Evolutionary conservation across 371 early-diverging fungal genomes (phyloP), one percentile per base, ranked within the genome.

Genomic region (Conidiobolus coronatus): DNA sequence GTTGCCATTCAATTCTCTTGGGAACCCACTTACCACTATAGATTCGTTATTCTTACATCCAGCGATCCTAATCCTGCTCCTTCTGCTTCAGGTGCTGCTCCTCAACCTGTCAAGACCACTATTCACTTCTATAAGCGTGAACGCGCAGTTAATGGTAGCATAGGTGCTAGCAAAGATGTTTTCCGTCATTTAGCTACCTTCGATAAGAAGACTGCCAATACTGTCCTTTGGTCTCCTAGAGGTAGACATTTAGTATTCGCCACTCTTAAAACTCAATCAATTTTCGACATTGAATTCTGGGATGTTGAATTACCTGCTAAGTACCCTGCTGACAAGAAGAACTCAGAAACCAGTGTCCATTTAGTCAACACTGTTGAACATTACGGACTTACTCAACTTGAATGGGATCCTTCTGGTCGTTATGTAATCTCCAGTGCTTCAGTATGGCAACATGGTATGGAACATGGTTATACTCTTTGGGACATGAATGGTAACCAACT

Each of bases 361-460:
- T 55, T 80, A 50, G 56, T 91, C 56, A 65, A 68, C 39, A 62
- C 77, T 8, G 70, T 67, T 41, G 94, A 91, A 60, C 94, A 95
- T 62, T 93, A 86, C 61, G 82, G 81, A 60, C 78, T 82, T 43
- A 87, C 91, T 20, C 91, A 93, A 56, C 71, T 90, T 43, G 91
- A 88, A 58, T 96, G 95, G 95, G 95, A 96, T 59, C 95, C 97
- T 15, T 86, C 89, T 11, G 97, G 97, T 53, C 81, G 97, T 48
- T 96, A 78, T 55, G 80, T 94, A 9, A 66, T 80, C 23, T 73
- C 85, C 42, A 80, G 79, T 29, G 82, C 89, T 34, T 84, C 86
- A 37, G 68, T 74, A 61, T 92, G 91, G 93, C 71, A 78, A 51
- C 75, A 77, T 54, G 45, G 64, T 37, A 64, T 59, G 52, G 97